These are phyloP conservation scores for Saccharomycopsis babjevae DNA, from an alignment of 805 yeast species.

Conservation along the genomic window DNA sequence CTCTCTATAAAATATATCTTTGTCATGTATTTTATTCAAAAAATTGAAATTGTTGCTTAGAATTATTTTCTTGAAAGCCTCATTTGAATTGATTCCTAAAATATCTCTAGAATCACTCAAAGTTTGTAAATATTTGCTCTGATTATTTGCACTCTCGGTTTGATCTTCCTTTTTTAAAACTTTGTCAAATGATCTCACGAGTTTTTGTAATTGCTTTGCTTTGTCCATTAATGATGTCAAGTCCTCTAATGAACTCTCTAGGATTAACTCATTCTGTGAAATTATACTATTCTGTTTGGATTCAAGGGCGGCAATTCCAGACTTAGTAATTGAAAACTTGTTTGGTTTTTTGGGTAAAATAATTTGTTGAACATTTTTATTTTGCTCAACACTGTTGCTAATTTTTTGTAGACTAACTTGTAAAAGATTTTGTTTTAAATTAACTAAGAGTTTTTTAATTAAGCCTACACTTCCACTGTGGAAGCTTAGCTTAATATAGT, in stretches of 20 bases:
- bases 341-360: slow-evolving; percentile 3
- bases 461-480: not conserved
- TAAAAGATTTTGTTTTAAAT: slow-evolving; percentile 8
- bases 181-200: slow-evolving; percentile 33
- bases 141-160: slow-evolving; percentile 18
- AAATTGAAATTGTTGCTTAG: slow-evolving; percentile 18
- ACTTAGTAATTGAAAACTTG: slow-evolving; percentile 19
- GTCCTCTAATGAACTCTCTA: slow-evolving; percentile 65
- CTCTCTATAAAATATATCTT: slow-evolving; percentile 14
- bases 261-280: slow-evolving; percentile 46
- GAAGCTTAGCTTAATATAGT: slow-evolving; percentile 17
- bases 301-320: slow-evolving; percentile 69
- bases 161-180: slow-evolving; percentile 16
- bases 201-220: slow-evolving; percentile 57
- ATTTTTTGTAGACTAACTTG: slow-evolving; percentile 3
- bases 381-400: not conserved
- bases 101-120: slow-evolving; percentile 26
- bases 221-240: slow-evolving; percentile 66
- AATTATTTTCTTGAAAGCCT: slow-evolving; percentile 16
- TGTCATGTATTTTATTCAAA: slow-evolving; percentile 15
- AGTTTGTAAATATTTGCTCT: slow-evolving; percentile 27
- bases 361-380: slow-evolving; percentile 13
- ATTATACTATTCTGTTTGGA: slow-evolving; percentile 43
- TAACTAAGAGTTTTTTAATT: slow-evolving; percentile 4
- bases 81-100: slow-evolving; percentile 21